Evolutionary conservation across 208 protist genomes (phyloP).

Genomic region (Acanthamoeba healyi): DNA sequence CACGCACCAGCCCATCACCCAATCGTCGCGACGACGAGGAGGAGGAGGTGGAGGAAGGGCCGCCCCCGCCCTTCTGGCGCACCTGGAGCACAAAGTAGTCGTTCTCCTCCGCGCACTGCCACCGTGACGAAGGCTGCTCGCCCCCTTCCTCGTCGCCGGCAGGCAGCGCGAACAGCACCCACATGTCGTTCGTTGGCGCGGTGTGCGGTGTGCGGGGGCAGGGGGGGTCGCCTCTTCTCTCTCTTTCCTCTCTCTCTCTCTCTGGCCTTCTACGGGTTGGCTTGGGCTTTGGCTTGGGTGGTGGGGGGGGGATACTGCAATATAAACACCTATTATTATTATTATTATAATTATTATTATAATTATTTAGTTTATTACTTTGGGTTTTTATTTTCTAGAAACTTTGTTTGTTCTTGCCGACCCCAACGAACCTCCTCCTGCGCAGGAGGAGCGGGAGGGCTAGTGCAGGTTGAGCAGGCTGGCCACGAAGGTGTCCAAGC

Average conservation of each 20-base stretch:
- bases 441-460: no score
- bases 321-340: no score
- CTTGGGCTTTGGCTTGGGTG: no score
- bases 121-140: neutral
- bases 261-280: no score
- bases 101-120: constrained; percentile 6
- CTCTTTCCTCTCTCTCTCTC: neutral
- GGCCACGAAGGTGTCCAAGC: neutral
- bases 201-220: no score
- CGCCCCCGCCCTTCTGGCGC: neutral
- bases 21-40: neutral
- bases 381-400: no score
- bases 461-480: neutral
- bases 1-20: constrained; percentile 9
- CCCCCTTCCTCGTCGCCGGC: neutral
- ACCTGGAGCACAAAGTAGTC: constrained; percentile 32
- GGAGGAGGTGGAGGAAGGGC: neutral
- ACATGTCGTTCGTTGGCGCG: neutral
- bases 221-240: neutral
- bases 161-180: constrained; percentile 18
- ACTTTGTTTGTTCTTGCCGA: no score
- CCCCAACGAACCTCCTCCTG: no score
- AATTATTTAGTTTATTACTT: no score
- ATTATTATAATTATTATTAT: no score
- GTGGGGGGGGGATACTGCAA: no score